phyloP scores from a whole-genome alignment of 1,139 yeast genomes.

The Kodamaea sp. region DNA sequence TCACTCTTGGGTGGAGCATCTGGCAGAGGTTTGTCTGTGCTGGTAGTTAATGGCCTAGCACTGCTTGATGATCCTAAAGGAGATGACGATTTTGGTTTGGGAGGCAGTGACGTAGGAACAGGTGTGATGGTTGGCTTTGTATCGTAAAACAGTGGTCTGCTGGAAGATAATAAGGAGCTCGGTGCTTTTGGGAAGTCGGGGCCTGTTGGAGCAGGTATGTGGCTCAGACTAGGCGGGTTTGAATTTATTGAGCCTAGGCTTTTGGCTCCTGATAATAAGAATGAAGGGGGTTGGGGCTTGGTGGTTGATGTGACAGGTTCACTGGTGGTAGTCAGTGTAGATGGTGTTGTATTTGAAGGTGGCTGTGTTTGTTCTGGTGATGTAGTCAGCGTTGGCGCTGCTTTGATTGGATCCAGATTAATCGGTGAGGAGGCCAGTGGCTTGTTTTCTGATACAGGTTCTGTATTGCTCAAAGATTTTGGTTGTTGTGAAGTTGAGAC shows the following conservation, averaged over 20 bases:
- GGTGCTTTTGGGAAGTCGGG: neutral
- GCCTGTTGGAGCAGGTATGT: neutral
- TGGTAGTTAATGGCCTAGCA: slow-evolving; percentile 4
- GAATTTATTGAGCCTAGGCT: slow-evolving; percentile 3
- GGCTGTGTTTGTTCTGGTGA: neutral
- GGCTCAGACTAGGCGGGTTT: neutral
- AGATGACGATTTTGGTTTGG: neutral
- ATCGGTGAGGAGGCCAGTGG: neutral
- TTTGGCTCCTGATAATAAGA: slow-evolving; percentile 5
- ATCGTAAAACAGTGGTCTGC: slow-evolving; percentile 1
- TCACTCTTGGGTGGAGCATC: slow-evolving; percentile 17
- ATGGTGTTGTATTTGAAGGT: slow-evolving; percentile 12
- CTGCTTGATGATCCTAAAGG: neutral
- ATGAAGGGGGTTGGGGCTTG: slow-evolving; percentile 9
- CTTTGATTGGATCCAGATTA: neutral
- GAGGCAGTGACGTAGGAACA: neutral
- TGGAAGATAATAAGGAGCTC: neutral
- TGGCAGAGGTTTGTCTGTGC: slow-evolving; percentile 3
- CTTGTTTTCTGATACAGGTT: too few species aligned
- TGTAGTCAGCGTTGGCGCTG: neutral
- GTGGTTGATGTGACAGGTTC: slow-evolving; percentile 4
- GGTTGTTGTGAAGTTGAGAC: slow-evolving; percentile 9
- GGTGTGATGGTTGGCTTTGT: neutral
- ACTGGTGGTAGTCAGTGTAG: slow-evolving; percentile 9
- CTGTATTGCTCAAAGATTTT: neutral